Evolutionary conservation across 2,329 filamentous ascomycete species (phyloP).

Genomic region (Neonectria sp.): DNA sequence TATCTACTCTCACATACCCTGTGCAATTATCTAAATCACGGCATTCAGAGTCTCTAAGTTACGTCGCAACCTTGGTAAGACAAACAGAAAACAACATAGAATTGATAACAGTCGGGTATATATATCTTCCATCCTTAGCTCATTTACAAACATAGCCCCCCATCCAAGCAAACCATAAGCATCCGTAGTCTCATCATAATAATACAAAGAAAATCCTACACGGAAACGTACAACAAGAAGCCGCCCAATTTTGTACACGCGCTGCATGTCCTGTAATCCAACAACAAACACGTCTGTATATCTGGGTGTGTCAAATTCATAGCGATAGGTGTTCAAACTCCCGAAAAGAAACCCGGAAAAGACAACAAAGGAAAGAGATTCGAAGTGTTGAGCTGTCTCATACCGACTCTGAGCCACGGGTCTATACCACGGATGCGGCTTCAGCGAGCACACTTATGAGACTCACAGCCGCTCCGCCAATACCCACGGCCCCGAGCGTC

Average conservation of each 20-base stretch:
- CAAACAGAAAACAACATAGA: background rate
- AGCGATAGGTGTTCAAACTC: constrained; percentile 15
- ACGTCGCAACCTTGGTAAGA: background rate
- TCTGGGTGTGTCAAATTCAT: background rate
- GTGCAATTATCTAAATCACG: background rate
- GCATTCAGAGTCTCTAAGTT: background rate
- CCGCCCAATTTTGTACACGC: constrained; percentile 18
- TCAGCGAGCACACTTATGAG: constrained; percentile 72
- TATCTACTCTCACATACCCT: constrained; percentile 21
- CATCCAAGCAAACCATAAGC: constrained; percentile 20
- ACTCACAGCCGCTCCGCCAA: constrained; percentile 73
- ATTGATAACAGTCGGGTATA: constrained; percentile 26
- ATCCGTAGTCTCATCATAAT: constrained; percentile 30
- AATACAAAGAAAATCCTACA: constrained; percentile 29
- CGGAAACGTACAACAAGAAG: constrained; percentile 28
- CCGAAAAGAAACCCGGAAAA: constrained; percentile 11
- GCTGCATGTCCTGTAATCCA: constrained; percentile 38
- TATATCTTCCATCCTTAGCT: constrained; percentile 22
- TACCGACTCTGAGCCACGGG: background rate
- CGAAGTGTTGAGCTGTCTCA: background rate
- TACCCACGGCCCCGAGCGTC: constrained; percentile 70
- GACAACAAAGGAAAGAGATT: constrained; percentile 6
- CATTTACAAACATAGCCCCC: constrained; percentile 14
- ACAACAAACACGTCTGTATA: constrained; percentile 15
- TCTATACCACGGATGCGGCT: constrained; percentile 60